These are phyloP conservation scores for Camelina laxa DNA, from an alignment of 345 rosid species.

Conservation along the genomic window DNA sequence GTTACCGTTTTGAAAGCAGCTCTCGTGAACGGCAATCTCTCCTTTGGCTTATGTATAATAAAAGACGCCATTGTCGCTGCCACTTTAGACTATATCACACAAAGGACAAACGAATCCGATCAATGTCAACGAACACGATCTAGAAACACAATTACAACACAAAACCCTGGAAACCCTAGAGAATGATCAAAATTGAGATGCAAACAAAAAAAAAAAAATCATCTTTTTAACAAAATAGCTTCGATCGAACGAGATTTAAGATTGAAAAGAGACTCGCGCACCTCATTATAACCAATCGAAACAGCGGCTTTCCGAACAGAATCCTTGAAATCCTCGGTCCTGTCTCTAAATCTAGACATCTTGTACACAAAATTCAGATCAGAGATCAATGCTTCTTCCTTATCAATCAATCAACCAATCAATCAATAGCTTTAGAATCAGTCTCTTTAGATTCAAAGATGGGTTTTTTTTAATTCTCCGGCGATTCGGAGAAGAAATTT, in stretches of 20 bases:
- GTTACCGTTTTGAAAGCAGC: constrained; percentile 78
- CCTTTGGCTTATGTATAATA: constrained; percentile 74
- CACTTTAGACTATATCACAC: constrained; percentile 61
- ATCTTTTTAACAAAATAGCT: neutral
- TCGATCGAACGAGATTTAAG: constrained; percentile 14
- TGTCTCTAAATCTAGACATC: constrained; percentile 79
- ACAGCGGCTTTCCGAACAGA: constrained; percentile 66
- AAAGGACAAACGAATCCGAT: neutral
- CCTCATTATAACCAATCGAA: constrained; percentile 73
- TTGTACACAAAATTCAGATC: constrained; percentile 35
- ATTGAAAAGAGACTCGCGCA: constrained; percentile 17
- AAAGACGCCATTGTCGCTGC: constrained; percentile 82
- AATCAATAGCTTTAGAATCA: neutral
- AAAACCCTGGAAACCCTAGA: constrained; percentile 18
- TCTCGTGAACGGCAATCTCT: constrained; percentile 63
- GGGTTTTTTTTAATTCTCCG: constrained; percentile 17
- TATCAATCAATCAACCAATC: neutral
- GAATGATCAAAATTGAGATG: neutral
- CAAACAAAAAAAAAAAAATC: neutral
- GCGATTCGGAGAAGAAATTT: constrained; percentile 19
- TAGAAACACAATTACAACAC: constrained; percentile 1
- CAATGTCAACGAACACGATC: neutral
- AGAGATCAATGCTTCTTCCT: constrained; percentile 9
- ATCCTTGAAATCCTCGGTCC: constrained; percentile 88
- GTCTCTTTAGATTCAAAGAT: neutral